Base-by-base conservation (phyloP, 345 rosid species). In the Moringa oleifera region DNA sequence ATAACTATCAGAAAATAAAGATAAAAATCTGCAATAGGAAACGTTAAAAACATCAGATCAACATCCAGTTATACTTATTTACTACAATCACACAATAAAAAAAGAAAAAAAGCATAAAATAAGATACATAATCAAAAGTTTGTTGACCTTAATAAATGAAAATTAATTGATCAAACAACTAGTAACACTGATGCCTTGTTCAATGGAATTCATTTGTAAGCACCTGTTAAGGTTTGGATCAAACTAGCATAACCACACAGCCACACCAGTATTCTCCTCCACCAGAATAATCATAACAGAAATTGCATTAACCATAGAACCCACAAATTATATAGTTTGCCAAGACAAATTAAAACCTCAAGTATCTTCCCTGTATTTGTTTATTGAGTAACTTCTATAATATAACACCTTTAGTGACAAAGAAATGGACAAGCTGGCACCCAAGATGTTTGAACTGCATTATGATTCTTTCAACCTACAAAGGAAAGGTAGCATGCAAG, bases 1-100 rank as follows among this genome's bases (percentile, higher is more conserved):
- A 68, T 79, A 80, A 69, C 79, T 80, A 57, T 84, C 90, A 17
- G 93, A 87, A 80, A 93, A 89, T 71, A 89, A 71, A 53, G 96
- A 87, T 59, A 93, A 71, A 51, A 93, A 75, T 76, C 98, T 93
- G 88, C 76, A 82, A 68, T 57, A 45, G 50, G 25, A 53, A 66
- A 73, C 63, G 53, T 25, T 47, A 24, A 46, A 62, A 63, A 62
- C 58, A 76, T 75, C 57, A 67, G 45, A 71, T 68, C 60, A 63
- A 49, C 25, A 41, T 41, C 12, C 16, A 41, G 12, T 1, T 1
- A 11, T 41, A 41, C 13, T 5, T 18, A 23, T 41, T 33, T 36
- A 54, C 54, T 18, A 18, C 23, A 65, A 54, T 3, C 20, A 31
- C 45, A 51, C 25, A 65, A 21, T 5, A 22, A 23, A 28, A 37